These are phyloP conservation scores for Protomyces lactucae-debilis DNA, from an alignment of 1,139 yeast species.

Conservation along the genomic window DNA sequence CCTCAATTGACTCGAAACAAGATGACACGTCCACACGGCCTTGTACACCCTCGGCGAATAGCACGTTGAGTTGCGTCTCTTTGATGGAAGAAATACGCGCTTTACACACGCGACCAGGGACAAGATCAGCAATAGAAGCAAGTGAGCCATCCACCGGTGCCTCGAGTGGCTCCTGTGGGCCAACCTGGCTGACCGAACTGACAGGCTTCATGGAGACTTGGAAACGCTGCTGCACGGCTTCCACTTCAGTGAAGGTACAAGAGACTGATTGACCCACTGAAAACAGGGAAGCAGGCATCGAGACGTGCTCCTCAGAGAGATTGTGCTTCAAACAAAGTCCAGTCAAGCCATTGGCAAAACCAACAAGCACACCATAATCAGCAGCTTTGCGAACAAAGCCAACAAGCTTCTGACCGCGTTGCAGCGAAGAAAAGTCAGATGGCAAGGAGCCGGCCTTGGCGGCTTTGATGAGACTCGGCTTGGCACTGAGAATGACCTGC, in stretches of 20 bases:
- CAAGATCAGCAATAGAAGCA: constrained; percentile 50
- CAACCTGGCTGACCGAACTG: constrained; percentile 55
- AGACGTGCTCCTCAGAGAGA: constrained; percentile 51
- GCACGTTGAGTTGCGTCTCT: constrained; percentile 69
- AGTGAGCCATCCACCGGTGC: constrained; percentile 59
- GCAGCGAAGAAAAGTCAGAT: constrained; percentile 53
- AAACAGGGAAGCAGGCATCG: constrained; percentile 56
- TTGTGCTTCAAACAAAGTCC: constrained; percentile 67
- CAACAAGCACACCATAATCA: constrained; percentile 69
- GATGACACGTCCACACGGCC: constrained; percentile 79
- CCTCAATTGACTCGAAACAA: constrained; percentile 53
- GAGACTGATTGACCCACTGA: constrained; percentile 45
- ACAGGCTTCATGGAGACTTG: constrained; percentile 44
- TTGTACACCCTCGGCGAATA: constrained; percentile 69
- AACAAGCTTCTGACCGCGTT: constrained; percentile 49
- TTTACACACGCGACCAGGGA: constrained; percentile 57
- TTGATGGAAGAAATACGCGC: constrained; percentile 62
- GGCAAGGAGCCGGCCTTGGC: constrained; percentile 58
- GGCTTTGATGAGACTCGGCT: constrained; percentile 62
- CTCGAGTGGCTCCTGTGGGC: constrained; percentile 32
- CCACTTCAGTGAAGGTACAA: constrained; percentile 26
- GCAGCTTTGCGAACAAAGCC: constrained; percentile 81
- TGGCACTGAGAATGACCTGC: constrained; percentile 59
- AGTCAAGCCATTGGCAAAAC: constrained; percentile 72
- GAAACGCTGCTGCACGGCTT: constrained; percentile 30